These are phyloP conservation scores for Ustulina deusta DNA, from an alignment of 2,329 filamentous ascomycete genomes.

Conservation along the genomic window DNA sequence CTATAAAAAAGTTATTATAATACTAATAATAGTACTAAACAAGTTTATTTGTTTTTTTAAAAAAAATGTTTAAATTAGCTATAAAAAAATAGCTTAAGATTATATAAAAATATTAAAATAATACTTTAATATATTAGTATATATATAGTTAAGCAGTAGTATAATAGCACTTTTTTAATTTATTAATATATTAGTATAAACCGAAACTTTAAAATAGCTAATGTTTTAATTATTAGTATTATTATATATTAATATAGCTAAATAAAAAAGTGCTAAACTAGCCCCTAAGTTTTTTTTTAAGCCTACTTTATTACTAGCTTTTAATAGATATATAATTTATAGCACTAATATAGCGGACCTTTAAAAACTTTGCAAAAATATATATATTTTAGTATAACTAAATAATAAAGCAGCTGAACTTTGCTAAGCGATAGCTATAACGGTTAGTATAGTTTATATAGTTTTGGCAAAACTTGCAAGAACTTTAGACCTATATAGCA, in stretches of 20 bases:
- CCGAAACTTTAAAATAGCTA: too few species aligned
- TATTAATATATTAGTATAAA: background rate
- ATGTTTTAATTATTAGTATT: too few species aligned
- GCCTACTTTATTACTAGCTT: background rate
- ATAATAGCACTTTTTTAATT: background rate
- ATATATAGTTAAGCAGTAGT: conserved; percentile 10
- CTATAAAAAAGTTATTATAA: conserved; percentile 17
- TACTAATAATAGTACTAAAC: conserved; percentile 13
- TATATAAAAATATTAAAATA: conserved; percentile 21
- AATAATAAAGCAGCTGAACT: conserved; percentile 4
- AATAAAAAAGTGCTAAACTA: too few species aligned
- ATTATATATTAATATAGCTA: too few species aligned
- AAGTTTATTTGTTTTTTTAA: conserved; percentile 19
- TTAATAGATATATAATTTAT: background rate
- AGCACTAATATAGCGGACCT: conserved; percentile 6
- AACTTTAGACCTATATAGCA: too few species aligned
- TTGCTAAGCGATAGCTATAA: background rate
- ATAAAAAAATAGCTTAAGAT: conserved; percentile 18
- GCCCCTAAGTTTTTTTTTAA: conserved; percentile 8
- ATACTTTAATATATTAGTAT: conserved; percentile 17
- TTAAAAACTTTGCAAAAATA: conserved; percentile 3
- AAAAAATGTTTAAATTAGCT: conserved; percentile 6
- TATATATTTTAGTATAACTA: background rate
- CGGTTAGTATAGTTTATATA: too few species aligned
- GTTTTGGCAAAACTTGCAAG: too few species aligned